These are phyloP conservation scores for Alectoria sarmentosa DNA, from an alignment of 495 filamentous ascomycete genomes.

Conservation along the genomic window DNA sequence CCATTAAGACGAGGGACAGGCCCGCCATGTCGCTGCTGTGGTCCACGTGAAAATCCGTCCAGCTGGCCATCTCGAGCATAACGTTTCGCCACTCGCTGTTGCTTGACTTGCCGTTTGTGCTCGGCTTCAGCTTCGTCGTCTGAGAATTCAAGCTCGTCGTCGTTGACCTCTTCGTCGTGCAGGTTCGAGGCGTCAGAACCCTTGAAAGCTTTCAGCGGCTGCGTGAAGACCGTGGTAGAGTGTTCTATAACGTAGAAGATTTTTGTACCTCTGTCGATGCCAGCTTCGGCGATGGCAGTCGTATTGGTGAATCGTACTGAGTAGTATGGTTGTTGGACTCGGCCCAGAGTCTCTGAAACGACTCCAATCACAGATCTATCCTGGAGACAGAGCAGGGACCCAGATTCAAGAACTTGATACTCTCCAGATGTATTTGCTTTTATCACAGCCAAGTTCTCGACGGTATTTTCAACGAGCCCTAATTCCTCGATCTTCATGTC, in stretches of 20 bases:
- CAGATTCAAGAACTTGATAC: slow-evolving; percentile 72
- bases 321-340: slow-evolving; percentile 77
- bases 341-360: slow-evolving; percentile 72
- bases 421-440: slow-evolving; percentile 73
- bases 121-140: slow-evolving; percentile 92
- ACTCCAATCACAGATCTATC: slow-evolving; percentile 69
- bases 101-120: slow-evolving; percentile 61
- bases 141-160: slow-evolving; percentile 86
- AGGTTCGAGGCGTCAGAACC: slow-evolving; percentile 90
- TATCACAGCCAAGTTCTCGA: slow-evolving; percentile 71
- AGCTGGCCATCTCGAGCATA: slow-evolving; percentile 33
- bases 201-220: slow-evolving; percentile 66
- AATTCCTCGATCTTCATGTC: slow-evolving; percentile 70
- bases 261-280: slow-evolving; percentile 53
- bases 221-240: slow-evolving; percentile 75
- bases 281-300: slow-evolving; percentile 57
- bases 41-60: slow-evolving; percentile 24
- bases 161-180: slow-evolving; percentile 84
- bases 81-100: slow-evolving; percentile 46
- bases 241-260: slow-evolving; percentile 73
- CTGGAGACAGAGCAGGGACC: slow-evolving; percentile 75
- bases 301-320: slow-evolving; percentile 60
- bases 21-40: slow-evolving; percentile 32
- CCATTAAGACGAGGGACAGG: slow-evolving; percentile 31
- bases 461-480: slow-evolving; percentile 62